Conservation (phyloP, 768 basidiomycete species). For the Exidia glandulosa region DNA sequence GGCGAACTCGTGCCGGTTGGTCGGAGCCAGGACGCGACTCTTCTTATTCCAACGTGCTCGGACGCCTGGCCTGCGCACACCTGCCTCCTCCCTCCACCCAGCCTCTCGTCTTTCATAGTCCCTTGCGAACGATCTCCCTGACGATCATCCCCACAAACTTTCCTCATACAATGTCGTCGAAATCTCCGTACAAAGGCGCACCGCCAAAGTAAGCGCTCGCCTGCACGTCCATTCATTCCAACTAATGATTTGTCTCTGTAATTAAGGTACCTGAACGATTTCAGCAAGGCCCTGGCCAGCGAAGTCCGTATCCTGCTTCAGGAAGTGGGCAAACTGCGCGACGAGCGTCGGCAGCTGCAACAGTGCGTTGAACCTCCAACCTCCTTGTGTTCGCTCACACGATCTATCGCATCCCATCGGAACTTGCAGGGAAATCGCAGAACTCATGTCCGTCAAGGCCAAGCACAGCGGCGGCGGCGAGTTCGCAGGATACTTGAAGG, state of each 20-base stretch:
- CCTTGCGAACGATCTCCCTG: background rate
- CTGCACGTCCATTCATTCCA: background rate
- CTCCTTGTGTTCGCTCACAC: background rate
- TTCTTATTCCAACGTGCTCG: background rate
- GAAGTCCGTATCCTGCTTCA: constrained; percentile 52
- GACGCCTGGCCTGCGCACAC: background rate
- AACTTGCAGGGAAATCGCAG: constrained; percentile 8
- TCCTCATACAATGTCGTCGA: background rate
- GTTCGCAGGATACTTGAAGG: constrained; percentile 4
- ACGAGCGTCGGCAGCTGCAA: constrained; percentile 46
- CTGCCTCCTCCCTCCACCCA: background rate
- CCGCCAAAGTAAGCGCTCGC: background rate
- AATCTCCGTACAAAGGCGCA: background rate
- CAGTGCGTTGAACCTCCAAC: constrained; percentile 23
- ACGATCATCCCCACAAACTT: background rate
- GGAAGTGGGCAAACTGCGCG: constrained; percentile 50
- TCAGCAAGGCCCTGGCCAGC: constrained; percentile 49
- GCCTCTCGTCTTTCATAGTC: background rate
- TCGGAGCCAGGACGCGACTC: background rate
- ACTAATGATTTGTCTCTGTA: background rate
- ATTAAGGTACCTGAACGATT: constrained; percentile 44
- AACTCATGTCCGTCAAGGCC: constrained; percentile 11
- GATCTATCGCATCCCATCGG: background rate
- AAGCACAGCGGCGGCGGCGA: constrained; percentile 12
- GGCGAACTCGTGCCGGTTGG: background rate